phyloP scores from a whole-genome alignment of 805 yeast species.

The Ogataea dorogensis region DNA sequence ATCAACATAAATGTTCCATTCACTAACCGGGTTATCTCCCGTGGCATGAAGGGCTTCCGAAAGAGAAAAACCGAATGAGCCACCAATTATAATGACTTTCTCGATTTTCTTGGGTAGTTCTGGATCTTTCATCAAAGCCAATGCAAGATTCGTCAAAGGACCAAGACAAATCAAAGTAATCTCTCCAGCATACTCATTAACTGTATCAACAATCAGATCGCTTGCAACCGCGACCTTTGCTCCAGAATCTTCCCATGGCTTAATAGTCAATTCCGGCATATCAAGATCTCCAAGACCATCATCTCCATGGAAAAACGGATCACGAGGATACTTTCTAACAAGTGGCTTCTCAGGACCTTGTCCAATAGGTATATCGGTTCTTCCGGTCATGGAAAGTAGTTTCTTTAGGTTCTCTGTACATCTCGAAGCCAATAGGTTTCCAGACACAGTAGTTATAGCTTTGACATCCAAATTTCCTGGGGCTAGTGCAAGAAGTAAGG shows the following conservation, averaged over 20 bases:
- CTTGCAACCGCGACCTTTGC: constrained; percentile 18
- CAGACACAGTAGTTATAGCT: constrained; percentile 31
- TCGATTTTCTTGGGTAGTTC: constrained; percentile 20
- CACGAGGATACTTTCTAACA: constrained; percentile 27
- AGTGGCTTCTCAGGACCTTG: constrained; percentile 30
- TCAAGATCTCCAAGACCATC: constrained; percentile 28
- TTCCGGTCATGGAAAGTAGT: constrained; percentile 20
- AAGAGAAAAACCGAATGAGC: constrained; percentile 27
- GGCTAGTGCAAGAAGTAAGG: constrained; percentile 25
- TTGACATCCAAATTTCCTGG: constrained; percentile 25
- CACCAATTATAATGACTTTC: constrained; percentile 28
- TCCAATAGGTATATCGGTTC: constrained; percentile 26
- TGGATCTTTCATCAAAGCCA: constrained; percentile 28
- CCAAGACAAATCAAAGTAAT: constrained; percentile 26
- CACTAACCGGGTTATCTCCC: constrained; percentile 30
- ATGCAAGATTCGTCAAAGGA: constrained; percentile 27
- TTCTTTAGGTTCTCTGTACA: constrained; percentile 26
- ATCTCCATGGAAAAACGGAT: constrained; percentile 29
- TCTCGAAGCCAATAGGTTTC: constrained; percentile 24
- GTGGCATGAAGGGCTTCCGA: constrained; percentile 29
- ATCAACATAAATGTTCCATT: constrained; percentile 30
- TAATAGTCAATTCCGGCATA: constrained; percentile 20
- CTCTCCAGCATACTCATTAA: constrained; percentile 16
- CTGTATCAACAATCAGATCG: constrained; percentile 25
- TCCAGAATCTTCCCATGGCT: constrained; percentile 16